phyloP scores from a whole-genome alignment of 1,139 yeast genomes.

The Yamadazyma atmosphaerica region DNA sequence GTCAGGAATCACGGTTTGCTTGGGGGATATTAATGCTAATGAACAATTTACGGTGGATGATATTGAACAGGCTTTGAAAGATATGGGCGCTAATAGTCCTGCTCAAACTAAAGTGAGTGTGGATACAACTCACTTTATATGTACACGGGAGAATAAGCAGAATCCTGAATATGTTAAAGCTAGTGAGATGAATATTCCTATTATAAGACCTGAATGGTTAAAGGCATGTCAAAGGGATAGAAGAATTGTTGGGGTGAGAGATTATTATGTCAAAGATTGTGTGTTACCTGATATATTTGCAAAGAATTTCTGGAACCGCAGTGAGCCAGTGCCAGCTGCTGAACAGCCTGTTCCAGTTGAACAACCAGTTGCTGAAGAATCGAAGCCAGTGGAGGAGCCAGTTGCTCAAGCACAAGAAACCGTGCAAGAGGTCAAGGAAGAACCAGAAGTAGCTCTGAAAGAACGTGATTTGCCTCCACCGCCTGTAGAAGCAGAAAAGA shows the following conservation, averaged over 20 bases:
- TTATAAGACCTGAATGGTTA: slow-evolving; percentile 95
- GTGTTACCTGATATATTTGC: slow-evolving; percentile 49
- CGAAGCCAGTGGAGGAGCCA: not conserved
- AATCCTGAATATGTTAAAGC: slow-evolving; percentile 74
- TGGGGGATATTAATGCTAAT: slow-evolving; percentile 72
- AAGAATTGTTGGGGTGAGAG: slow-evolving; percentile 89
- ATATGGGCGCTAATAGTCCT: slow-evolving; percentile 76
- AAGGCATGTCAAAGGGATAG: slow-evolving; percentile 91
- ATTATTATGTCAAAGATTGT: slow-evolving; percentile 63
- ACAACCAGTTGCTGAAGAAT: slow-evolving; percentile 1
- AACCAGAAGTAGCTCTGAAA: not conserved
- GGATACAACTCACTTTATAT: slow-evolving; percentile 92
- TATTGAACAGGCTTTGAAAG: slow-evolving; percentile 59
- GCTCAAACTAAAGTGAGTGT: slow-evolving; percentile 72
- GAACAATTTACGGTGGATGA: slow-evolving; percentile 62
- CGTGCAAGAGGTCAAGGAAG: not conserved
- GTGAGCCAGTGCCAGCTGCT: not conserved
- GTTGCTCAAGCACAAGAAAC: too few species aligned
- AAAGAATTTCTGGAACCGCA: slow-evolving; percentile 39
- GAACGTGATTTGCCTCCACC: slow-evolving; percentile 10
- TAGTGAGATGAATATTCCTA: slow-evolving; percentile 83
- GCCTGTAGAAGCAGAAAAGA: slow-evolving; percentile 4
- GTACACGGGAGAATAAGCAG: slow-evolving; percentile 64
- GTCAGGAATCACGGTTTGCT: slow-evolving; percentile 87
- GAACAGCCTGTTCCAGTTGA: not conserved